Percentiles rank a stretch among this genome's conserved stretches.
phyloP scores from a whole-genome alignment of 805 yeast genomes.

The Zygoascus biomembranicola region DNA sequence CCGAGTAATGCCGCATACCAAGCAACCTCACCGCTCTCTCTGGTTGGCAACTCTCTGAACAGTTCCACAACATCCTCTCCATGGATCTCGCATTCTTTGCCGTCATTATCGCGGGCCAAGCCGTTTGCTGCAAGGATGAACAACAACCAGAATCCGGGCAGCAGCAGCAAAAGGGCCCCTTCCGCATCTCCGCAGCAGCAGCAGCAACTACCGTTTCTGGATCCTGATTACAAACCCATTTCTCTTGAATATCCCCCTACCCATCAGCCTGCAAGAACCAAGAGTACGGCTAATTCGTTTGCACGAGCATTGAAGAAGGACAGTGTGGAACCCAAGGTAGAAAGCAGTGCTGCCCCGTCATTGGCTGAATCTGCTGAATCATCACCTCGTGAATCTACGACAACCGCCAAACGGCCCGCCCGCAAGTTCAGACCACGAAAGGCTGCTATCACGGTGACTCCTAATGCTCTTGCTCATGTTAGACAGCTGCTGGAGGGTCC shows the following conservation, averaged over 20 bases:
- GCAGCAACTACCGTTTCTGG: neutral
- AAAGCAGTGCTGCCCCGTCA: neutral
- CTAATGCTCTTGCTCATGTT: slow-evolving; percentile 69
- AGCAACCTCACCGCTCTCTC: neutral
- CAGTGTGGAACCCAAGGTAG: neutral
- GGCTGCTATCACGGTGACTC: slow-evolving; percentile 76
- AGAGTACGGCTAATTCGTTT: neutral
- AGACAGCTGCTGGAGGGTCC: slow-evolving; percentile 64
- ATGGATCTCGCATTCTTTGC: neutral
- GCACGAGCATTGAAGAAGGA: neutral
- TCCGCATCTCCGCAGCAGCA: neutral
- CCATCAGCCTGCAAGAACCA: neutral
- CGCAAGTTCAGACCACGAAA: slow-evolving; percentile 76
- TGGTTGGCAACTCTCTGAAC: neutral
- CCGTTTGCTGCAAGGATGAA: neutral
- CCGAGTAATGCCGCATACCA: neutral
- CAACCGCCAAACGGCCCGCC: slow-evolving; percentile 29
- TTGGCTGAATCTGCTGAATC: neutral
- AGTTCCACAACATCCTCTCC: slow-evolving; percentile 1
- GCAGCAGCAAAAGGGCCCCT: neutral
- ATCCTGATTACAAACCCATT: neutral
- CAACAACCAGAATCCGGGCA: neutral
- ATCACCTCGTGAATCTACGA: slow-evolving; percentile 10
- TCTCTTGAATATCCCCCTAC: neutral
- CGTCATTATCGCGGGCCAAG: neutral